Conservation (phyloP, 768 basidiomycete genomes). For the Terana coerulea region DNA sequence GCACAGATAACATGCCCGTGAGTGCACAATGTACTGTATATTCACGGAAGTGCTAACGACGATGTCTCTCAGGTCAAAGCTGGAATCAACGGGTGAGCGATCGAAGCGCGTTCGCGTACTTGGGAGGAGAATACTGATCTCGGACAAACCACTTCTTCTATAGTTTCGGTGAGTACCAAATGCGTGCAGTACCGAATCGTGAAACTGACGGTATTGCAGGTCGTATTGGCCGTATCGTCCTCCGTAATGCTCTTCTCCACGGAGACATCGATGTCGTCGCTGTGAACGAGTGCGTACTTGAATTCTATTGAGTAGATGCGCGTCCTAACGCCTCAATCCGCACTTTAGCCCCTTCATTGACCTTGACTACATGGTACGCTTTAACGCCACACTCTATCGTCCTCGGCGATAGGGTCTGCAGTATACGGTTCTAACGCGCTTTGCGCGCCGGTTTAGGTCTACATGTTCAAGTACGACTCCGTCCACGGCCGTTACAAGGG, state of each 20-base stretch:
- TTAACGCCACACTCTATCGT: neutral
- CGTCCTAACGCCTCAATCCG: conserved; percentile 7
- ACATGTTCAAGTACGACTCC: conserved; percentile 98
- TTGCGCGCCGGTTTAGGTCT: conserved; percentile 50
- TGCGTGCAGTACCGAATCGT: neutral
- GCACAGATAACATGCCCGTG: conserved; percentile 2
- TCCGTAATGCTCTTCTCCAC: conserved; percentile 85
- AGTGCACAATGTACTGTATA: neutral
- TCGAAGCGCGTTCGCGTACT: neutral
- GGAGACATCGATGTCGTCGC: conserved; percentile 83
- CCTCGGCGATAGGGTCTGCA: neutral
- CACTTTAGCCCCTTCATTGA: conserved; percentile 87
- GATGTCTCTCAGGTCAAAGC: conserved; percentile 66
- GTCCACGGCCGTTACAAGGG: conserved; percentile 94
- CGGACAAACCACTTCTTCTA: conserved; percentile 11
- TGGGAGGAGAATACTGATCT: conserved; percentile 1
- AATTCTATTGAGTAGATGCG: conserved; percentile 3
- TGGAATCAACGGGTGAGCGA: conserved; percentile 90
- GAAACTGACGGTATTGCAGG: conserved; percentile 41
- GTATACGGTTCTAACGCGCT: neutral
- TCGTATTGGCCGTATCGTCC: conserved; percentile 99
- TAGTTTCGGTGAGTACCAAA: conserved; percentile 67
- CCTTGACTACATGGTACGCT: conserved; percentile 88
- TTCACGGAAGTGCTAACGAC: neutral
- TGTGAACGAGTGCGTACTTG: conserved; percentile 78